Evolutionary conservation across 2,329 filamentous ascomycete genomes (phyloP), one percentile per base, ranked within the genome.

Genomic region (Pseudogymnoascus sp.): DNA sequence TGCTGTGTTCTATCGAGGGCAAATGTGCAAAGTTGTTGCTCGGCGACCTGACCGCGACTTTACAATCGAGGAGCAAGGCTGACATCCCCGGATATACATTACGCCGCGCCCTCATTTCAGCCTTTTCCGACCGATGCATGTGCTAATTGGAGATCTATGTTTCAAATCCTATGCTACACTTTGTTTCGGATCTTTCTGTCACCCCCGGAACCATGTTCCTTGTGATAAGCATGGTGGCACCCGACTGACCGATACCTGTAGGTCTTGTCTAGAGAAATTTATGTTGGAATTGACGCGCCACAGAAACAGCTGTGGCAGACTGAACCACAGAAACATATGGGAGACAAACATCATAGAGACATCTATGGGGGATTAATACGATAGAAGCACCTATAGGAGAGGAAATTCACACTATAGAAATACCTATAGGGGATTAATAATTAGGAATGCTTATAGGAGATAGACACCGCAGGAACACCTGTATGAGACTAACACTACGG

Each of bases 11-110:
- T 55, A 55, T 55, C 16, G 11, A 55, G 49, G 49, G 49, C 16
- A 35, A 55, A 55, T 35, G 49, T 55, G 49, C 49, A 35, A 55
- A 55, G 49, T 55, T 55, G 49, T 55, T 55, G 49, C 49, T 55
- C 49, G 49, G 28, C 28, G 49, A 55, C 49, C 49, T 55, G 49
- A 55, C 49, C 49, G 49, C 49, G 49, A 55, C 49, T 55, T 33
- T 55, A 35, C 28, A 55, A 55, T 55, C 49, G 49, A 55, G 49
- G 49, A 55, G 49, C 49, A 55, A 55, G 49, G 49, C 49, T 55
- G 49, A 55, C 28, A 55, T 55, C 45, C 11, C 14, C 49, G 49
- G 49, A 55, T 35, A 55, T 55, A 55, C 49, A 55, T 55, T 55
- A 55, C 49, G n/a, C 49, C 49, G 49, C 49, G 16, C 49, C 49